Conservation (phyloP, 441 rosid species). For the Arabidopsis lyrata region DNA sequence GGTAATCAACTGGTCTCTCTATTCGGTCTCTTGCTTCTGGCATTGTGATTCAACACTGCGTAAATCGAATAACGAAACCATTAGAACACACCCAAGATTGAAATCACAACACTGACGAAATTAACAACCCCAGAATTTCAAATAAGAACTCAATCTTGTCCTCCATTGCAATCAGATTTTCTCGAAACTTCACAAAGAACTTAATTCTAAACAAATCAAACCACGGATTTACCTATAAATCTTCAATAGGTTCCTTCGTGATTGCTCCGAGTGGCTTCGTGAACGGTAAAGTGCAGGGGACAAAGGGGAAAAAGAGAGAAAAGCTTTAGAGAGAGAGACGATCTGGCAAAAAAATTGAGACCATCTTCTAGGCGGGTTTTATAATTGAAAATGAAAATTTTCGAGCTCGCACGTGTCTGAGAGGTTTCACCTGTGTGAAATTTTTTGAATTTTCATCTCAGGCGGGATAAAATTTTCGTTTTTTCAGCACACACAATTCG, state of each 20-base stretch:
- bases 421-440: slow-evolving; percentile 18
- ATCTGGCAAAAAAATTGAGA: slow-evolving; percentile 33
- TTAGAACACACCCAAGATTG: not conserved
- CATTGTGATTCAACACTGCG: slow-evolving; percentile 48
- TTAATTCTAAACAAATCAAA: not conserved
- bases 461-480: slow-evolving; percentile 35
- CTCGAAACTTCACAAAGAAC: not conserved
- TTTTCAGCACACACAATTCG: not conserved
- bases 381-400: slow-evolving; percentile 42
- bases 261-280: slow-evolving; percentile 23
- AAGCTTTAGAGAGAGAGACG: slow-evolving; percentile 37
- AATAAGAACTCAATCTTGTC: slow-evolving; percentile 21
- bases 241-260: slow-evolving; percentile 28
- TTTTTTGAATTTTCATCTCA: slow-evolving; percentile 39
- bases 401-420: slow-evolving; percentile 39
- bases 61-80: not conserved
- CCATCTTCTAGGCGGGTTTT: slow-evolving; percentile 44
- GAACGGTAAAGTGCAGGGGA: slow-evolving; percentile 34
- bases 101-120: not conserved
- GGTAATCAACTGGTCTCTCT: slow-evolving; percentile 60
- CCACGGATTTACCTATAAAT: slow-evolving; percentile 28
- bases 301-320: slow-evolving; percentile 25
- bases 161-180: not conserved
- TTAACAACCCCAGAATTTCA: not conserved
- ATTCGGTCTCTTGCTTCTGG: slow-evolving; percentile 78